Evolutionary conservation across 2,329 filamentous ascomycete species (phyloP).

Genomic region (Cladobotryum mycophilum): DNA sequence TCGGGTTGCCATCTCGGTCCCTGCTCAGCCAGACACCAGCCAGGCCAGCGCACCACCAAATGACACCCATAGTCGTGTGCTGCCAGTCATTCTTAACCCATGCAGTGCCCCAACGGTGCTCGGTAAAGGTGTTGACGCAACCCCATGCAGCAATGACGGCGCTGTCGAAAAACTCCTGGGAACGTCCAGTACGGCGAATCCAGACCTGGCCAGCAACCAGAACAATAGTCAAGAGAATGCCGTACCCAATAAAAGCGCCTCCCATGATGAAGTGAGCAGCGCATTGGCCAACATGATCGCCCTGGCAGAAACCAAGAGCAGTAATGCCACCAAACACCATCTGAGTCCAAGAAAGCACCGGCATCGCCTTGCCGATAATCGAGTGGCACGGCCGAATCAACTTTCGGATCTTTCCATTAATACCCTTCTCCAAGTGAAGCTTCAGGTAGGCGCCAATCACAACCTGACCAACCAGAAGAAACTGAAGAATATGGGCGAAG

Average conservation of each 20-base stretch:
- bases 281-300: constrained; percentile 87
- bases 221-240: constrained; percentile 77
- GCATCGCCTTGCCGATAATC: constrained; percentile 79
- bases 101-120: constrained; percentile 82
- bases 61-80: constrained; percentile 98
- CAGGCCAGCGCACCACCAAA: constrained; percentile 95
- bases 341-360: constrained; percentile 81
- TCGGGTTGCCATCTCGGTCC: constrained; percentile 74
- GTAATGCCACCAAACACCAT: constrained; percentile 96
- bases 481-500: constrained; percentile 75
- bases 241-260: constrained; percentile 90
- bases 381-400: constrained; percentile 69
- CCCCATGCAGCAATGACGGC: constrained; percentile 89
- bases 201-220: constrained; percentile 84
- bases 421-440: constrained; percentile 78
- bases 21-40: constrained; percentile 88
- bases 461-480: constrained; percentile 71
- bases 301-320: constrained; percentile 84
- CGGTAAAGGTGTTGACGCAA: constrained; percentile 96
- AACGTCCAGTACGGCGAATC: constrained; percentile 74
- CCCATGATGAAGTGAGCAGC: constrained; percentile 98
- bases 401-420: constrained; percentile 71
- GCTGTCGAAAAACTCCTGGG: constrained; percentile 96
- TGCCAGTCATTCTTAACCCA: constrained; percentile 96
- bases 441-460: constrained; percentile 80